Evolutionary conservation across 164 flowering plant genomes (phyloP).

Genomic region (Tetrastigma voinierianum): DNA sequence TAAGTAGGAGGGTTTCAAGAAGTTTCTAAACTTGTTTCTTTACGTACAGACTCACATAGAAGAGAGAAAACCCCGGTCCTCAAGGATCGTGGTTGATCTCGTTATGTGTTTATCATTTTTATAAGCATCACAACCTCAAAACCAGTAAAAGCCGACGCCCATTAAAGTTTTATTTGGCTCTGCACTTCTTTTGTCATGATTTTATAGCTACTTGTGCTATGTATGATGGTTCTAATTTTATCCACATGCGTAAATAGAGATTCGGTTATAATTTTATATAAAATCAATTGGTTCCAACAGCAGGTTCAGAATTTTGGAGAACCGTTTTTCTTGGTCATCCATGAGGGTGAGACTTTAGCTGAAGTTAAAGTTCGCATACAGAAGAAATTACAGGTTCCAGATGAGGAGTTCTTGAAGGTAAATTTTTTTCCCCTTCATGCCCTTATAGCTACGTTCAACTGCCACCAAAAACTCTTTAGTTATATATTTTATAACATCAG

Average conservation of each 20-base stretch:
- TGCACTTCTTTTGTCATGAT: too few species aligned
- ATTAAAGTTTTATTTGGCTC: too few species aligned
- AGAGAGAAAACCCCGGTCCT: constrained; percentile 74
- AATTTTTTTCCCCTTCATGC: background rate
- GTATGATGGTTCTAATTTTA: constrained; percentile 6
- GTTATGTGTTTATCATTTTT: constrained; percentile 82
- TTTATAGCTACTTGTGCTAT: too few species aligned
- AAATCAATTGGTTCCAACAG: constrained; percentile 16
- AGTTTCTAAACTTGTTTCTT: background rate
- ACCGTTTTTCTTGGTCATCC: constrained; percentile 75
- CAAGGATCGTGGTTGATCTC: constrained; percentile 76
- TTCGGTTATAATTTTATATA: too few species aligned
- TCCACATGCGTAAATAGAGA: too few species aligned
- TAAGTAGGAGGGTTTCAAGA: background rate
- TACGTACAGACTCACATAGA: constrained; percentile 70
- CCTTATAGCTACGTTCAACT: too few species aligned
- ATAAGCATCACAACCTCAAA: constrained; percentile 63
- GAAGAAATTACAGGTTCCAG: constrained; percentile 69
- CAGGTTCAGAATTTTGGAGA: constrained; percentile 81
- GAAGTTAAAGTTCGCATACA: constrained; percentile 72
- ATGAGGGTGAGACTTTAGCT: constrained; percentile 69
- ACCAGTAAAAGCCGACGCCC: constrained; percentile 41
- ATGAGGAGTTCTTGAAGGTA: constrained; percentile 65
- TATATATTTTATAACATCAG: too few species aligned
- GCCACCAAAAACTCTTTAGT: too few species aligned